These are phyloP conservation scores for Rhodotorula diobovata DNA, from an alignment of 768 basidiomycete species.

Conservation along the genomic window DNA sequence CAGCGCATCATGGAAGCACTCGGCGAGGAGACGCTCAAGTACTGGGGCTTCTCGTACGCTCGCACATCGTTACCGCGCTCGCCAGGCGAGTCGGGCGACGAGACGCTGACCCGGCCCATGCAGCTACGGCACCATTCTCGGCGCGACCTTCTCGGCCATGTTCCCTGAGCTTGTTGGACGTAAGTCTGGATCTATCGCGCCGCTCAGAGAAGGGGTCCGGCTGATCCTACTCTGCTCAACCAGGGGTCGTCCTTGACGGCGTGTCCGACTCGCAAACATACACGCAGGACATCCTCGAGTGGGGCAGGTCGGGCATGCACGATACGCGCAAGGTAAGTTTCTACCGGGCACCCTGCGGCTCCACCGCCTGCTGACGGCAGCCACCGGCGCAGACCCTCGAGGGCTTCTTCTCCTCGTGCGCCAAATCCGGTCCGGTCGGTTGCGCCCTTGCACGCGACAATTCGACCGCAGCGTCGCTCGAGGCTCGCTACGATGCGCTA, in stretches of 20 bases:
- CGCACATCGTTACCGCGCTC: background rate
- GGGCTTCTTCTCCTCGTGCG: conserved; percentile 37
- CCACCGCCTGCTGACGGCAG: background rate
- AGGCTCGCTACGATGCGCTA: background rate
- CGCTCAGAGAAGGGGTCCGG: no score
- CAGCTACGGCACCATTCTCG: conserved; percentile 42
- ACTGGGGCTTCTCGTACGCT: conserved; percentile 40
- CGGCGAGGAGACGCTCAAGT: conserved; percentile 38
- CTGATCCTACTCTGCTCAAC: background rate
- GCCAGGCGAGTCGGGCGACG: no score
- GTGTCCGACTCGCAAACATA: conserved; percentile 23
- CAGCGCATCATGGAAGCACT: conserved; percentile 32
- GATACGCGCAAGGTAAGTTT: conserved; percentile 25
- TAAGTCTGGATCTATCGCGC: background rate
- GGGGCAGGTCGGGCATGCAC: conserved; percentile 22
- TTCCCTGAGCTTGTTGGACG: conserved; percentile 40
- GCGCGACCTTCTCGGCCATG: conserved; percentile 40
- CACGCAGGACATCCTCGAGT: conserved; percentile 23
- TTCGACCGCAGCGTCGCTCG: conserved; percentile 17
- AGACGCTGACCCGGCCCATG: no score
- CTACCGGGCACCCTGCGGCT: no score
- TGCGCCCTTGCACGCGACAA: conserved; percentile 22
- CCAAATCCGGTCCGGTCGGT: conserved; percentile 19
- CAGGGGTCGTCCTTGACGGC: conserved; percentile 32
- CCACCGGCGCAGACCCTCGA: conserved; percentile 5